A percentile compares a stretch with the other conserved stretches of the same genome.
phyloP scores from a whole-genome alignment of 2,329 filamentous ascomycete species.

The Gremmenia infestans region DNA sequence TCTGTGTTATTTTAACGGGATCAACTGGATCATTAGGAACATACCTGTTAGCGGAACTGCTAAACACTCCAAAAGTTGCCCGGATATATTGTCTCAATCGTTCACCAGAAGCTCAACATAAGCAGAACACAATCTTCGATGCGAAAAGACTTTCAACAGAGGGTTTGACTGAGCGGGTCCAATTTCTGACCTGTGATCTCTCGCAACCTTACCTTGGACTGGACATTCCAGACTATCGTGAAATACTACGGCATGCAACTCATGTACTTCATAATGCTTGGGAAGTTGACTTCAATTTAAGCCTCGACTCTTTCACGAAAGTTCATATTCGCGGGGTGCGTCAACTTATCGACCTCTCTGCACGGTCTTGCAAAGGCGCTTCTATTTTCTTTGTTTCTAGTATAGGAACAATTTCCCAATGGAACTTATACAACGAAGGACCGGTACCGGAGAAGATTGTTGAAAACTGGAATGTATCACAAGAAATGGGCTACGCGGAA shows the following conservation, averaged over 20 bases:
- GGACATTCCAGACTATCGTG: slow-evolving; percentile 1
- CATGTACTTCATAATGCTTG: slow-evolving; percentile 29
- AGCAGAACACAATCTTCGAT: slow-evolving; percentile 21
- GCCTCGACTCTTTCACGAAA: slow-evolving; percentile 31
- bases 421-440: neutral
- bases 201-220: slow-evolving; percentile 46
- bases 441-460: slow-evolving; percentile 36
- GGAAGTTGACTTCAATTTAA: slow-evolving; percentile 37
- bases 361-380: slow-evolving; percentile 8
- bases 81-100: slow-evolving; percentile 47
- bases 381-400: slow-evolving; percentile 26
- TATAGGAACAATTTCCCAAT: slow-evolving; percentile 15
- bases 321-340: slow-evolving; percentile 35
- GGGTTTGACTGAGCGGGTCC: slow-evolving; percentile 34
- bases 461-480: slow-evolving; percentile 31
- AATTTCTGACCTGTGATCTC: slow-evolving; percentile 47
- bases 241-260: slow-evolving; percentile 16
- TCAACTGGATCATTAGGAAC: slow-evolving; percentile 46
- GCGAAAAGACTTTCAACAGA: slow-evolving; percentile 36
- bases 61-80: slow-evolving; percentile 32
- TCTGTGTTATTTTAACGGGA: slow-evolving; percentile 38
- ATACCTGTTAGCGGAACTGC: slow-evolving; percentile 40
- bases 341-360: slow-evolving; percentile 33
- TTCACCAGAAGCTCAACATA: slow-evolving; percentile 12
- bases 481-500: slow-evolving; percentile 25